phyloP scores from a whole-genome alignment of 139 green algal genomes.

The Coccomyxa sp. region DNA sequence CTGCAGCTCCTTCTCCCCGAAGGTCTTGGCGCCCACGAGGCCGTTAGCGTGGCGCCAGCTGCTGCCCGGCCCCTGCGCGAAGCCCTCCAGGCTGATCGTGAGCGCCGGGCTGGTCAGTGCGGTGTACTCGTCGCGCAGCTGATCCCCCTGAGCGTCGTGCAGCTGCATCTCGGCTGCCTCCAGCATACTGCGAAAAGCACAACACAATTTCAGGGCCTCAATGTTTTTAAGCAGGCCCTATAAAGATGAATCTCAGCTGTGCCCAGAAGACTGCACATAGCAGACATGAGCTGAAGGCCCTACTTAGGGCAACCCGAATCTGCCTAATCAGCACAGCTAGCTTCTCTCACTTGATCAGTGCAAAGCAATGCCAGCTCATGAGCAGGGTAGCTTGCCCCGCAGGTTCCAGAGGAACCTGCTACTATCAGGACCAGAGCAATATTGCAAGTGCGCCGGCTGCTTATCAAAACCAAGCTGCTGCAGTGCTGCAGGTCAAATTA shows the following conservation, averaged over 20 bases:
- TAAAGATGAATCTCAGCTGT: neutral
- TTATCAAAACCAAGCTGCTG: no score
- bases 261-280: neutral
- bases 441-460: neutral
- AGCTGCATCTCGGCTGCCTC: neutral
- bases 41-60: constrained; percentile 8
- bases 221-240: neutral
- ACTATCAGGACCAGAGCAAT: neutral
- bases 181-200: no score
- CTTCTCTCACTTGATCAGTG: neutral
- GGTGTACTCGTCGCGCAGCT: constrained; percentile 7
- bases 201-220: no score
- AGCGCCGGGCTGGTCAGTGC: constrained; percentile 8
- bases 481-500: neutral
- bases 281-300: no score
- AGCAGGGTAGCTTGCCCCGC: neutral
- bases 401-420: neutral
- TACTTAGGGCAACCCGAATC: no score
- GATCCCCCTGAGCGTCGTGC: no score
- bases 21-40: constrained; percentile 8
- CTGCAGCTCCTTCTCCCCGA: constrained; percentile 11
- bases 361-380: neutral
- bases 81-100: constrained; percentile 15
- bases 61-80: constrained; percentile 4
- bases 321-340: neutral